Conservation (phyloP, 768 basidiomycete species). For the Agaricus subrufescens region DNA sequence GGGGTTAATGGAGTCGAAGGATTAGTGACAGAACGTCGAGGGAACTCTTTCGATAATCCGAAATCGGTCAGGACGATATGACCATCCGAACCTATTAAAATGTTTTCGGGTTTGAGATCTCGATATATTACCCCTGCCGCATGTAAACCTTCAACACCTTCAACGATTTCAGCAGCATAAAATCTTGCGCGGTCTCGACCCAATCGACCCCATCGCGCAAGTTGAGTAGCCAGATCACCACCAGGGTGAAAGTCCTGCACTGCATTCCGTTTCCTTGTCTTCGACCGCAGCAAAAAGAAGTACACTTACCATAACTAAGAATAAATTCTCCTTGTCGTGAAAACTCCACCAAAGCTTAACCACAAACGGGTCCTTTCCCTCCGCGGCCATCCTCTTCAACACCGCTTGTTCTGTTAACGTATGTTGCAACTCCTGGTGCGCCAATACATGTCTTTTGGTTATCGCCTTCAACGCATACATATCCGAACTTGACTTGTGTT, state of each 20-base stretch:
- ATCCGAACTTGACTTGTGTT: slow-evolving; percentile 64
- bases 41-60: slow-evolving; percentile 90
- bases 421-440: slow-evolving; percentile 94
- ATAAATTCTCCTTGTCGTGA: slow-evolving; percentile 96
- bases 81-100: slow-evolving; percentile 89
- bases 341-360: slow-evolving; percentile 97
- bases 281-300: neutral
- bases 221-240: slow-evolving; percentile 95
- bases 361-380: slow-evolving; percentile 87
- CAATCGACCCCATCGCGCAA: slow-evolving; percentile 91
- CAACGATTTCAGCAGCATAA: slow-evolving; percentile 96
- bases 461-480: slow-evolving; percentile 96
- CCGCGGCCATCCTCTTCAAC: slow-evolving; percentile 88
- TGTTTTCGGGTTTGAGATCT: slow-evolving; percentile 95
- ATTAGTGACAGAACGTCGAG: slow-evolving; percentile 34
- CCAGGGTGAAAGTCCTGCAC: slow-evolving; percentile 88
- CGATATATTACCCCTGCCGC: slow-evolving; percentile 95
- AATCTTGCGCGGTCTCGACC: slow-evolving; percentile 94
- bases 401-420: slow-evolving; percentile 96
- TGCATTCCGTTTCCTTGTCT: neutral
- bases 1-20: slow-evolving; percentile 58
- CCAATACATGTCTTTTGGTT: slow-evolving; percentile 94
- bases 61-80: slow-evolving; percentile 98
- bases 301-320: slow-evolving; percentile 82
- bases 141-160: slow-evolving; percentile 93